Conservation (phyloP, 2,329 filamentous ascomycete species). For the Penicillium sp. region DNA sequence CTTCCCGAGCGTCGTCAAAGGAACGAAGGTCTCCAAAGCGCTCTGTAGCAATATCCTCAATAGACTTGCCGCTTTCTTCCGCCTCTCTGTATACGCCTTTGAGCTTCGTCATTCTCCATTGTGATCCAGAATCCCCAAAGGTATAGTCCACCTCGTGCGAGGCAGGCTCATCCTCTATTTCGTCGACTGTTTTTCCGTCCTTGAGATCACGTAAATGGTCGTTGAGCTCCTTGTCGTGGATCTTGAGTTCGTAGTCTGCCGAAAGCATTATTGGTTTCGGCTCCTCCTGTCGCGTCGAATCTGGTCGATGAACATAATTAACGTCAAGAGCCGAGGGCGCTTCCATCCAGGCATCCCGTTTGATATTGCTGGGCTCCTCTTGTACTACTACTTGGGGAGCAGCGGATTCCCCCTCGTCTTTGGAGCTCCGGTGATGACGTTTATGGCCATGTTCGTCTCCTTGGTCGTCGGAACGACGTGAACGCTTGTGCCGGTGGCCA, state of each 20-base stretch:
- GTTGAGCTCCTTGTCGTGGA: conserved; percentile 82
- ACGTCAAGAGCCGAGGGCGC: conserved; percentile 77
- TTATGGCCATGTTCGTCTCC: conserved; percentile 50
- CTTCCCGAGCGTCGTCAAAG: conserved; percentile 91
- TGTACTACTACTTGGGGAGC: conserved; percentile 33
- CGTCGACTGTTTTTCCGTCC: conserved; percentile 54
- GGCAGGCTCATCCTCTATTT: conserved; percentile 53
- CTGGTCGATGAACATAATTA: conserved; percentile 69
- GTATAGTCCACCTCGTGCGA: conserved; percentile 70
- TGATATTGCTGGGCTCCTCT: conserved; percentile 47
- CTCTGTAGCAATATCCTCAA: conserved; percentile 81
- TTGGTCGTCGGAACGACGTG: conserved; percentile 56
- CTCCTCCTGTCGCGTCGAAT: conserved; percentile 52
- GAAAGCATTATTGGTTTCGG: conserved; percentile 43
- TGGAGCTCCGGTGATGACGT: conserved; percentile 43
- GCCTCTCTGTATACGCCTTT: conserved; percentile 79
- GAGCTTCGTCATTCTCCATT: conserved; percentile 96
- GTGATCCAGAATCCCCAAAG: conserved; percentile 84
- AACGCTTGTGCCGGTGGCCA: conserved; percentile 63
- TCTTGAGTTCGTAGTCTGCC: conserved; percentile 64
- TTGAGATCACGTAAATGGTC: conserved; percentile 62
- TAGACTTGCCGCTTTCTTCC: conserved; percentile 65
- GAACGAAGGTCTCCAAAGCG: conserved; percentile 76
- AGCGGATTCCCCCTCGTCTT: conserved; percentile 42
- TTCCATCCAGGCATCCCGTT: conserved; percentile 93